Conservation (phyloP, 495 filamentous ascomycete genomes). For the Neurospora sp. region DNA sequence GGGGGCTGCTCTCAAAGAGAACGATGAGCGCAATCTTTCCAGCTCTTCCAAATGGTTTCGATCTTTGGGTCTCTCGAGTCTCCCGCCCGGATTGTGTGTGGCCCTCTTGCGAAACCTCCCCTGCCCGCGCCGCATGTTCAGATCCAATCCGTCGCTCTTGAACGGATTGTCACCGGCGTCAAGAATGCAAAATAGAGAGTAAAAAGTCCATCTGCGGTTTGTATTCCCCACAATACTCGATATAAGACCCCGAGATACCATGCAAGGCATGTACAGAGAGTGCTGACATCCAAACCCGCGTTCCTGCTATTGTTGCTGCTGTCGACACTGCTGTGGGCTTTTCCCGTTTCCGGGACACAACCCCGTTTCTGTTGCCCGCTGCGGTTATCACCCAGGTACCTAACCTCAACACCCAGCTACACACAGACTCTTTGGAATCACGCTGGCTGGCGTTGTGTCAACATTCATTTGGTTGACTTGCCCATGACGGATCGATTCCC, state of each 20-base stretch:
- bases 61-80: background rate
- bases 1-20: background rate
- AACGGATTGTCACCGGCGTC: background rate
- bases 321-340: background rate
- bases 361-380: background rate
- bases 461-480: background rate
- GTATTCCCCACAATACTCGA: background rate
- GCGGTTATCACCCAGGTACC: background rate
- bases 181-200: background rate
- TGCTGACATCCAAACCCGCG: background rate
- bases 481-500: background rate
- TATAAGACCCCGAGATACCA: background rate
- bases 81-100: background rate
- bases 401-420: background rate
- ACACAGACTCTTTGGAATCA: background rate
- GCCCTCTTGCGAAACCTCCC: background rate
- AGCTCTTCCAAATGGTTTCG: background rate
- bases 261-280: background rate
- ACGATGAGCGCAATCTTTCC: background rate
- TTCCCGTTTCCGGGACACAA: background rate
- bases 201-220: background rate
- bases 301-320: background rate
- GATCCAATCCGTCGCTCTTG: background rate
- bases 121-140: background rate
- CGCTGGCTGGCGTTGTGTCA: background rate